Evolutionary conservation across 768 basidiomycete species (phyloP), one percentile per base, ranked within the genome.

Genomic region (Phlebiopsis flavidoalba): DNA sequence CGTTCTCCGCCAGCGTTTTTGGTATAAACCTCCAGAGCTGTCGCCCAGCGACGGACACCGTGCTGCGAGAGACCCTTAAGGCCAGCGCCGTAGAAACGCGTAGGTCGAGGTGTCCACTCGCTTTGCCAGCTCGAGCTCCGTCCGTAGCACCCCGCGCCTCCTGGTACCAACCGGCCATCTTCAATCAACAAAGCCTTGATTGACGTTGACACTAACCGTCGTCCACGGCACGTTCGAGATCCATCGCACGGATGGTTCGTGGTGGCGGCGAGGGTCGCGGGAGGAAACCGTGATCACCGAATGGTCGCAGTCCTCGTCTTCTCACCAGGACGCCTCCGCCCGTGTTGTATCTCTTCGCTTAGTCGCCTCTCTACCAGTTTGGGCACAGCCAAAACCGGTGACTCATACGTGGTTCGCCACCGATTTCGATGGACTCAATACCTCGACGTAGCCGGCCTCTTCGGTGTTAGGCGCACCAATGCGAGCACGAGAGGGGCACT

Each of bases 371-470:
- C 75, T 1, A 76, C 68, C 19, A 92, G 83, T 71, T 99, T n/a
- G n/a, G 97, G 15, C 97, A 82, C 60, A 99, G 83, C n/a, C n/a
- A n/a, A n/a, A 0, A 99, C 97, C n/a, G 0, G 95, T 98, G 53
- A 98, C n/a, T n/a, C n/a, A n/a, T n/a, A n/a, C 97, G 59, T 96
- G 88, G 76, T 99, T n/a, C 97, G 5, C 97, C 96, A 48, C 97
- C 97, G 67, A 99, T 89, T 73, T 99, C 97, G 60, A 88, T 85
- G 26, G 91, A 93, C 80, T 99, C 97, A 70, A 91, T 21, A 98
- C 81, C 70, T 98, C 97, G 64, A 96, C 86, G 67, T 81, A 87
- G 48, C 97, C 97, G 21, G 93, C 93, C 76, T 99, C 97, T 73
- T 99, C 97, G 94, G 85, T 12, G 93, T 98, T 5, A n/a, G 97